Evolutionary conservation across 1,284 basidiomycete species (phyloP).

Genomic region (Ceratobasidium sp.): DNA sequence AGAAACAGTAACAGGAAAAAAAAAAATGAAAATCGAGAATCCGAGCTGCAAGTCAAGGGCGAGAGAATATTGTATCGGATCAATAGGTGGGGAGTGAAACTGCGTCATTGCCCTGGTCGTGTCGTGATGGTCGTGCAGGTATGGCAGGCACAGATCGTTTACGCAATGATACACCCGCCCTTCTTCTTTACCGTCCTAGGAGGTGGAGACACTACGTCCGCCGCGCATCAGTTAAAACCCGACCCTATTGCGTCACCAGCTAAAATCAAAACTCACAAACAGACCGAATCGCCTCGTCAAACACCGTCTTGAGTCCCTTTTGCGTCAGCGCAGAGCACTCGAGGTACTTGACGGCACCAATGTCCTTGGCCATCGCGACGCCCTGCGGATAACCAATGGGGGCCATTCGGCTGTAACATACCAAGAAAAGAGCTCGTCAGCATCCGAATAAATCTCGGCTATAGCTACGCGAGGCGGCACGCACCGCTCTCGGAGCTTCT

Average conservation of each 20-base stretch:
- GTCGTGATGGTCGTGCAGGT: slow-evolving; percentile 35
- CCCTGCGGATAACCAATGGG: slow-evolving; percentile 95
- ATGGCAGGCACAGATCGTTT: slow-evolving; percentile 9
- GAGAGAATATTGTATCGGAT: slow-evolving; percentile 15
- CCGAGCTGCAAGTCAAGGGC: slow-evolving; percentile 6
- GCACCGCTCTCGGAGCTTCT: slow-evolving; percentile 91
- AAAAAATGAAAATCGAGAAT: slow-evolving; percentile 10
- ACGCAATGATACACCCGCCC: slow-evolving; percentile 78
- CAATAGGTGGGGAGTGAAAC: background rate
- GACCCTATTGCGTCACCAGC: background rate
- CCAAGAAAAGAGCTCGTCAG: slow-evolving; percentile 9
- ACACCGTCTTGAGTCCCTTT: slow-evolving; percentile 96
- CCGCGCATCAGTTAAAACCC: slow-evolving; percentile 46
- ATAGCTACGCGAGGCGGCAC: slow-evolving; percentile 50
- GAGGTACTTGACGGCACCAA: slow-evolving; percentile 95
- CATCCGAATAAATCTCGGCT: slow-evolving; percentile 20
- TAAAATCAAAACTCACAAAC: slow-evolving; percentile 78
- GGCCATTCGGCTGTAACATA: slow-evolving; percentile 80
- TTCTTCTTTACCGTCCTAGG: slow-evolving; percentile 65
- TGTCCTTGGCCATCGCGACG: slow-evolving; percentile 91
- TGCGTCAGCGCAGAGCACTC: slow-evolving; percentile 98
- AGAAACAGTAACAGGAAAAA: slow-evolving; percentile 30
- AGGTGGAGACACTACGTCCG: slow-evolving; percentile 76
- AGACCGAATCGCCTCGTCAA: slow-evolving; percentile 95
- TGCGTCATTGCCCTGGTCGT: slow-evolving; percentile 32